These are phyloP conservation scores for Gloeophyllum trabeum DNA, from an alignment of 768 basidiomycete genomes.

Conservation along the genomic window DNA sequence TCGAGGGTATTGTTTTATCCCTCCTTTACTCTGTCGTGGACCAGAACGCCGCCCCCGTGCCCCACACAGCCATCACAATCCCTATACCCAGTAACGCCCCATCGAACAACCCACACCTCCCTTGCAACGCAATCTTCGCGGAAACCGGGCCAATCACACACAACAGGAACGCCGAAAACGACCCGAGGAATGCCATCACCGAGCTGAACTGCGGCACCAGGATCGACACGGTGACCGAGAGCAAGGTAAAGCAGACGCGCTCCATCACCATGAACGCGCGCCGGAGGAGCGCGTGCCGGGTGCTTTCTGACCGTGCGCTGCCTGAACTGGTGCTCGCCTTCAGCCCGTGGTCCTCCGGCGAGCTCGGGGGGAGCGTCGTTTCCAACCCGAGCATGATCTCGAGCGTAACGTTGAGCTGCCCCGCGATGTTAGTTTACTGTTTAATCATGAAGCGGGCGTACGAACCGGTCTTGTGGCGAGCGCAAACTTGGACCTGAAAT, in stretches of 20 bases:
- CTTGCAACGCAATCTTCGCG: conserved; percentile 52
- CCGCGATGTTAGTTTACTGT: neutral
- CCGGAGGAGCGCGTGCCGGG: conserved; percentile 17
- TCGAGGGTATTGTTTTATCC: neutral
- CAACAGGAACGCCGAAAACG: conserved; percentile 64
- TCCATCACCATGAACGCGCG: conserved; percentile 36
- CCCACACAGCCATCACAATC: conserved; percentile 64
- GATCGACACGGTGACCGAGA: conserved; percentile 63
- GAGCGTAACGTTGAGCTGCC: conserved; percentile 69
- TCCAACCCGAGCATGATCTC: conserved; percentile 71
- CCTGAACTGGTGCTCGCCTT: conserved; percentile 16
- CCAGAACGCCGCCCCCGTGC: conserved; percentile 56
- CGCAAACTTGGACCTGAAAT: conserved; percentile 72
- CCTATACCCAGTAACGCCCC: conserved; percentile 38
- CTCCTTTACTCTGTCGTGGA: conserved; percentile 10
- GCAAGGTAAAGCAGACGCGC: conserved; percentile 42
- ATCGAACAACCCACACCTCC: conserved; percentile 40
- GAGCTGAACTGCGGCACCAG: conserved; percentile 70
- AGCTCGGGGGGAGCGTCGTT: conserved; percentile 12
- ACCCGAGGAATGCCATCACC: conserved; percentile 84
- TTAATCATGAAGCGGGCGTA: conserved; percentile 2
- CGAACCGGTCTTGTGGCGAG: conserved; percentile 71
- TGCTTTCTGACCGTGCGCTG: conserved; percentile 11
- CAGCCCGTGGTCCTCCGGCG: conserved; percentile 17
- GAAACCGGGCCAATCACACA: conserved; percentile 55